These are phyloP conservation scores for Phytophthora ramorum DNA, from an alignment of 352 stramenopile genomes.

Conservation along the genomic window DNA sequence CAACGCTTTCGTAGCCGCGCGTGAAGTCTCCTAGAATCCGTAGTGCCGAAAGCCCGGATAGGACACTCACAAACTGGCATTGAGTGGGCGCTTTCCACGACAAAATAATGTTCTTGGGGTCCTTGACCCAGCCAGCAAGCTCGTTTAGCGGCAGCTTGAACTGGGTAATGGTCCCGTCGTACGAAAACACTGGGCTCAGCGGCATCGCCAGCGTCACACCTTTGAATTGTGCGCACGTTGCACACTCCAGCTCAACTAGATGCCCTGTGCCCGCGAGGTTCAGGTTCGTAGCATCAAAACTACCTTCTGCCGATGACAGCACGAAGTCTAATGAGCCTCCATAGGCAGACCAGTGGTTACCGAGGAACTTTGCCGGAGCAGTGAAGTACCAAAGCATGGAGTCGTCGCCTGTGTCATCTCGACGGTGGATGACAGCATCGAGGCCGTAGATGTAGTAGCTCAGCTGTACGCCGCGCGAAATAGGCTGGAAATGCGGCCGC, in stretches of 20 bases:
- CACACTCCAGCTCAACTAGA: conserved; percentile 89
- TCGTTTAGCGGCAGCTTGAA: conserved; percentile 87
- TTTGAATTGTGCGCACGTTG: conserved; percentile 79
- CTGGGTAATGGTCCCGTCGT: conserved; percentile 81
- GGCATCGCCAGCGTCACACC: conserved; percentile 90
- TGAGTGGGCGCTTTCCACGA: conserved; percentile 71
- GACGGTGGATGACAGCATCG: conserved; percentile 71
- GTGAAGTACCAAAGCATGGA: conserved; percentile 89
- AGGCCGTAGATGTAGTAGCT: conserved; percentile 92
- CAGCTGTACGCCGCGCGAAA: conserved; percentile 71
- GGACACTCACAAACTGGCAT: conserved; percentile 91
- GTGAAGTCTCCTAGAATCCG: conserved; percentile 93
- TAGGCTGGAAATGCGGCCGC: conserved; percentile 53
- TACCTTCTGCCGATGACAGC: conserved; percentile 90
- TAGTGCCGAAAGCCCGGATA: conserved; percentile 86
- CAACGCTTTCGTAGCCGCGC: conserved; percentile 89
- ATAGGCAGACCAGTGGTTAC: conserved; percentile 90
- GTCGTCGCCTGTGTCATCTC: conserved; percentile 72
- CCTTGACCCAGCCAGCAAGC: conserved; percentile 88
- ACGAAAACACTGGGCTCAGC: conserved; percentile 75
- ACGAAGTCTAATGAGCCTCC: conserved; percentile 91
- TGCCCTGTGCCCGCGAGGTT: conserved; percentile 69
- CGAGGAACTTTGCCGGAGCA: conserved; percentile 84
- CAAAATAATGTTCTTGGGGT: conserved; percentile 91
- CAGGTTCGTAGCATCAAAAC: conserved; percentile 82